Base-by-base conservation (phyloP, 2,329 filamentous ascomycete species). In the Cytospora piceicola region DNA sequence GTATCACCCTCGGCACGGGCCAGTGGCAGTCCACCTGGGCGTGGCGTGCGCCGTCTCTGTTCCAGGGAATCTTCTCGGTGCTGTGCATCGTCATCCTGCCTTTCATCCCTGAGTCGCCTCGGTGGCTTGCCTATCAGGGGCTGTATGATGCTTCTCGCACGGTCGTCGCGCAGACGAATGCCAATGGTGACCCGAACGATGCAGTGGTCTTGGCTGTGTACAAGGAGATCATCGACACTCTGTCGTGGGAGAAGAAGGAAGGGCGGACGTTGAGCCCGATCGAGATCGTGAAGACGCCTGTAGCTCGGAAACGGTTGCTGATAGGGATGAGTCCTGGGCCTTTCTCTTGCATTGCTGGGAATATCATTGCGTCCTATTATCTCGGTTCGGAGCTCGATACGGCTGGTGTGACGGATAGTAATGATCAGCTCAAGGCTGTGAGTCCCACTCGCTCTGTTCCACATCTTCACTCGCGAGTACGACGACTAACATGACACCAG, bases 181-280 rank as follows among this genome's bases (percentile, higher is more conserved):
- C 80, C 12, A 71, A 82, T 64, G 80, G 82, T 4, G 75, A 83
- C 62, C 67, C 73, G 1, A 67, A 73, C 0, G 75, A 81, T 68
- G 77, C 77, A 2, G 72, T 78, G 17, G 77, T 77, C 4, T 70
- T 79, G 3, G 69, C 76, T 4, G 74, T 78, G 20, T 80, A 76
- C 72, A 77, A 79, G 65, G 78, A 82, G 69, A 84, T 84, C 46
- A 69, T 78, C n/a, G 80, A 82, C 63, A 80, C 81, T 9, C 71
- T 81, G 15, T 75, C 76, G 55, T 81, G 75, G 74, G 81, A 82
- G 67, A 81, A 79, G 70, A 77, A 79, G 61, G 73, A 74, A 58
- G 76, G 75, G 8, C 71, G 74, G 22, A 76, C 71, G 6, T 72
- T 80, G 71, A 76, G 73, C 30, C 71, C 75, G 1, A 71, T 72